These are phyloP conservation scores for Calonectria naviculata DNA, from an alignment of 2,329 filamentous ascomycete species.

Conservation along the genomic window DNA sequence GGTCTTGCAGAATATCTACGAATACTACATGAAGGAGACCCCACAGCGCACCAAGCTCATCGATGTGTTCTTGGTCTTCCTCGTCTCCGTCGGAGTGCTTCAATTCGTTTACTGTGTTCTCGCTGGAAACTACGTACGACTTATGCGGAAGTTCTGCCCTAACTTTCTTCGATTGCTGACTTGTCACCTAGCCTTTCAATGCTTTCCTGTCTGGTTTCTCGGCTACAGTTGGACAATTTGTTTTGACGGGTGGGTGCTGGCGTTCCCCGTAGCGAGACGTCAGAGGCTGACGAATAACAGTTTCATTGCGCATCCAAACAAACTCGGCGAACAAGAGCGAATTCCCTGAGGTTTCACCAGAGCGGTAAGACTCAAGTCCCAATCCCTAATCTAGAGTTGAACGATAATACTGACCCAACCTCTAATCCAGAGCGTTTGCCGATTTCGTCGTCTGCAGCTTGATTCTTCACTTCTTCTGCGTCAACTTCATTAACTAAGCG, in stretches of 20 bases:
- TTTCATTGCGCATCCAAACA: constrained; percentile 89
- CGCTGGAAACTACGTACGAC: constrained; percentile 91
- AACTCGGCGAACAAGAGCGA: constrained; percentile 83
- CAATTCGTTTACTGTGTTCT: constrained; percentile 95
- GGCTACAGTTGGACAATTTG: constrained; percentile 96
- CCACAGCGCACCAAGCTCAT: constrained; percentile 92
- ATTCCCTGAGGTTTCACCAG: constrained; percentile 80
- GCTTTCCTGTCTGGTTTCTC: constrained; percentile 96
- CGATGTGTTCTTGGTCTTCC: constrained; percentile 89
- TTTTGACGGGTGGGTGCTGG: constrained; percentile 81
- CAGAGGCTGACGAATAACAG: constrained; percentile 48
- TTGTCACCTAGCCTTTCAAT: constrained; percentile 85
- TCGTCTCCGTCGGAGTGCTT: constrained; percentile 85
- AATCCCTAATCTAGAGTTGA: not conserved
- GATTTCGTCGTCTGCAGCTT: constrained; percentile 96
- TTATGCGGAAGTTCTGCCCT: no score
- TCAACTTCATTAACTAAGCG: constrained; percentile 97
- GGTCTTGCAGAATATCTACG: constrained; percentile 77
- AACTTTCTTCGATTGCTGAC: constrained; percentile 27
- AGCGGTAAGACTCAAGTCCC: constrained; percentile 67
- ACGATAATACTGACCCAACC: constrained; percentile 31
- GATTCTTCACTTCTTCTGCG: constrained; percentile 97
- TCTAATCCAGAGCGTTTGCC: constrained; percentile 83
- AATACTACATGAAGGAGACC: constrained; percentile 83
- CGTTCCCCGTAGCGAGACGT: not conserved